Conservation (phyloP, 768 basidiomycete species). For the Suillus bovinus region DNA sequence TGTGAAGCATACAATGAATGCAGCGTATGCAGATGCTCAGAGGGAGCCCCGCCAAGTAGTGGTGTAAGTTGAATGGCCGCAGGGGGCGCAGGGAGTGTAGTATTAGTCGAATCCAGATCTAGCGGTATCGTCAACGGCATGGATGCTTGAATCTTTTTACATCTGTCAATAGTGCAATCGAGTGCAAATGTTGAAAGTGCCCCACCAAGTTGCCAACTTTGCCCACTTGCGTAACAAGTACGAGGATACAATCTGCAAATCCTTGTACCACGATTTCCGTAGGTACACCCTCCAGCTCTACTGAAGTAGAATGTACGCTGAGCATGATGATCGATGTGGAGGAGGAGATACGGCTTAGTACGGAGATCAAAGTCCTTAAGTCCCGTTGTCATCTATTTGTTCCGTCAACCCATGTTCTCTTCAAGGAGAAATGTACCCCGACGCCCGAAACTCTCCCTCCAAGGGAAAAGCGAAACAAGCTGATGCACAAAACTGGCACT, state of each 20-base stretch:
- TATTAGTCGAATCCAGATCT: conserved; percentile 19
- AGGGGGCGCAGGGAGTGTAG: conserved; percentile 57
- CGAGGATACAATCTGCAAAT: conserved; percentile 78
- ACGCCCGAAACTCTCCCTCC: conserved; percentile 36
- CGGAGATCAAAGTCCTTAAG: neutral
- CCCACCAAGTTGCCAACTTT: conserved; percentile 86
- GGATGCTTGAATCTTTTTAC: conserved; percentile 74
- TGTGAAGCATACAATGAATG: conserved; percentile 85
- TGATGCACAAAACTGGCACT: conserved; percentile 47
- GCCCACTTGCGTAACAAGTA: conserved; percentile 88
- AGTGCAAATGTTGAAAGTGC: conserved; percentile 17
- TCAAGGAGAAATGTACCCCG: conserved; percentile 20
- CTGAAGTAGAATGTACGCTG: conserved; percentile 42
- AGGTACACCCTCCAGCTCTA: conserved; percentile 50
- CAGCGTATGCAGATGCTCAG: conserved; percentile 66
- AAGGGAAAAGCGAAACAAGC: conserved; percentile 57
- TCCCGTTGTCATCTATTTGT: conserved; percentile 7
- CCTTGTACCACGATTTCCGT: conserved; percentile 81
- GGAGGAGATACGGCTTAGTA: neutral
- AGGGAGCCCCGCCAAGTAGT: conserved; percentile 73
- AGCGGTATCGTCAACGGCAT: conserved; percentile 65
- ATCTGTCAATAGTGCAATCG: conserved; percentile 2
- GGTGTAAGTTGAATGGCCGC: conserved; percentile 76
- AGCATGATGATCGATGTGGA: conserved; percentile 19
- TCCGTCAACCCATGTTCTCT: conserved; percentile 17